phyloP scores from a whole-genome alignment of 805 yeast genomes.

The Starmera pachycereana region DNA sequence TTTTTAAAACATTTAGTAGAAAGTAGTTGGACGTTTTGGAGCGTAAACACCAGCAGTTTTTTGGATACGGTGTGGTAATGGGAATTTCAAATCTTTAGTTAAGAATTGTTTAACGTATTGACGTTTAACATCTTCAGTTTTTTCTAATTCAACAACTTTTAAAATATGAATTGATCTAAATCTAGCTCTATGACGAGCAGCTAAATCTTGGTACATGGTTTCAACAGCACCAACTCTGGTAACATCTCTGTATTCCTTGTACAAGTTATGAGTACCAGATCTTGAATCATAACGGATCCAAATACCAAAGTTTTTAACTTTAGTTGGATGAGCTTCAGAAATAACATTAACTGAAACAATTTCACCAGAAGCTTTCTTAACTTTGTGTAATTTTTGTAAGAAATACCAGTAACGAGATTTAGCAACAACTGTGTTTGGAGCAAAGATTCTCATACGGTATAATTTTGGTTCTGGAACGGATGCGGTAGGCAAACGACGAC shows the following conservation, averaged over 20 bases:
- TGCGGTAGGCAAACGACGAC: constrained; percentile 99
- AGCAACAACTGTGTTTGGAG: constrained; percentile 98
- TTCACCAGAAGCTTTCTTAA: constrained; percentile 99
- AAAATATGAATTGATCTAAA: constrained; percentile 98
- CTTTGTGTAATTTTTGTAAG: constrained; percentile 98
- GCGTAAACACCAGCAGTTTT: constrained; percentile 83
- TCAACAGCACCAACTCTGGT: constrained; percentile 99
- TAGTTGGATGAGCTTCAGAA: constrained; percentile 94
- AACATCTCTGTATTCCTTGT: constrained; percentile 99
- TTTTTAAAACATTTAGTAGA: constrained; percentile 53
- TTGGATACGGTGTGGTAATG: constrained; percentile 98
- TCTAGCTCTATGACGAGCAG: constrained; percentile 99
- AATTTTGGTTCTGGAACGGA: constrained; percentile 99
- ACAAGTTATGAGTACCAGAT: constrained; percentile 99
- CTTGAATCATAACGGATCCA: constrained; percentile 99
- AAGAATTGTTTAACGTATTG: constrained; percentile 97
- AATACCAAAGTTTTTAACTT: constrained; percentile 99
- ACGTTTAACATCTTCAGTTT: constrained; percentile 97
- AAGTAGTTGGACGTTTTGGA: constrained; percentile 93
- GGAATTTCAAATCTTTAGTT: constrained; percentile 95
- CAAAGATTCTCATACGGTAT: constrained; percentile 99
- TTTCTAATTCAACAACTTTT: constrained; percentile 98
- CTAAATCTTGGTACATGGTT: constrained; percentile 98
- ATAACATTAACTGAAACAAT: constrained; percentile 87
- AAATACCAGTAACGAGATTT: constrained; percentile 99